Percentiles rank a stretch among this genome's conserved stretches.
Conservation (phyloP, 164 flowering plant genomes). For the Paratinospora sagittata region DNA sequence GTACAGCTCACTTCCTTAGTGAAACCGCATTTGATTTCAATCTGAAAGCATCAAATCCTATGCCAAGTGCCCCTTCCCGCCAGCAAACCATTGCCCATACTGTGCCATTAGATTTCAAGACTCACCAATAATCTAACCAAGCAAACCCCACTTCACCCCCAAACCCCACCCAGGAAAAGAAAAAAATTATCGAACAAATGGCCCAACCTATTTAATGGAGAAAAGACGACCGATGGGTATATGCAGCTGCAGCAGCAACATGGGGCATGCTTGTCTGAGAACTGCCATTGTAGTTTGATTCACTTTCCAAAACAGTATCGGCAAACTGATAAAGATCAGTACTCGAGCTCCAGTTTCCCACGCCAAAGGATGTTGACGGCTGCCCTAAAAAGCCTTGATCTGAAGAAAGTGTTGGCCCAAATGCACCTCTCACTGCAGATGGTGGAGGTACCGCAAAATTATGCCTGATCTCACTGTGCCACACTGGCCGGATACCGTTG, state of each 20-base stretch:
- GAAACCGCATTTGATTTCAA: no score
- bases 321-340: slow-evolving; percentile 42
- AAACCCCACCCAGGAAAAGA: no score
- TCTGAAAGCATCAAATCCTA: no score
- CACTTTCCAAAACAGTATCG: slow-evolving; percentile 29
- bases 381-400: slow-evolving; percentile 22
- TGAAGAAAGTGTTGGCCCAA: slow-evolving; percentile 18
- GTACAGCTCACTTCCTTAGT: no score
- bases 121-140: no score
- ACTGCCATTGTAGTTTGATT: slow-evolving; percentile 9
- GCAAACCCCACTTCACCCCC: no score
- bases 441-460: slow-evolving; percentile 18
- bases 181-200: no score
- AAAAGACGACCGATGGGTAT: slow-evolving; percentile 19
- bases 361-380: slow-evolving; percentile 15
- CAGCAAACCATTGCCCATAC: no score
- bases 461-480: slow-evolving; percentile 25
- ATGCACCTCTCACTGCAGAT: slow-evolving; percentile 9
- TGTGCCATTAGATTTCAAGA: no score
- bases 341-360: slow-evolving; percentile 15
- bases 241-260: no score
- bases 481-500: slow-evolving; percentile 8
- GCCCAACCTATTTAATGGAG: slow-evolving; percentile 5
- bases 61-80: no score
- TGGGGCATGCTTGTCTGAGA: no score